Conservation (phyloP, 305 asterid genomes). For the Solanum hybrid region DNA sequence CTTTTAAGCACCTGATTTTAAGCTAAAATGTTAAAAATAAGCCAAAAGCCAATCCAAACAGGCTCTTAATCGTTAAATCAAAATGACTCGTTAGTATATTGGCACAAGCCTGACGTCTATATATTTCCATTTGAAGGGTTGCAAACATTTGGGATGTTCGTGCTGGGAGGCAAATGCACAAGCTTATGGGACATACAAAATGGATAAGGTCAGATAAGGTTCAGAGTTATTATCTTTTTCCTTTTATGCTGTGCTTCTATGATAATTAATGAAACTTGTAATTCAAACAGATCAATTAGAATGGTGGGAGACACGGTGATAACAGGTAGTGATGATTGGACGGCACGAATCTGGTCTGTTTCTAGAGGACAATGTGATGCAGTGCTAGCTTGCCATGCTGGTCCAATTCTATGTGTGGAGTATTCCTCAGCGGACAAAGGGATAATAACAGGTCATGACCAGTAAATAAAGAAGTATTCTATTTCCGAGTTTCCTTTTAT, state of each 20-base stretch:
- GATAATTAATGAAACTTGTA: slow-evolving; percentile 18
- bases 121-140: slow-evolving; percentile 37
- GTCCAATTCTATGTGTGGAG: slow-evolving; percentile 82
- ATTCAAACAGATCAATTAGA: slow-evolving; percentile 69
- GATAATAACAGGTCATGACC: slow-evolving; percentile 62
- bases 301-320: slow-evolving; percentile 89
- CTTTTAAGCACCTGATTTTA: neutral
- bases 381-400: slow-evolving; percentile 92
- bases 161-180: slow-evolving; percentile 85
- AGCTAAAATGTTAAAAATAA: neutral
- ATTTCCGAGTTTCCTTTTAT: neutral
- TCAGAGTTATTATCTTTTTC: neutral
- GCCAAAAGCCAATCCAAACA: neutral
- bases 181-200: slow-evolving; percentile 82
- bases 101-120: slow-evolving; percentile 19
- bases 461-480: neutral
- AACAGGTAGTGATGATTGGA: slow-evolving; percentile 99
- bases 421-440: slow-evolving; percentile 78
- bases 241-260: slow-evolving; percentile 8
- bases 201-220: slow-evolving; percentile 69
- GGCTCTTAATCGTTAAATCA: neutral
- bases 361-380: slow-evolving; percentile 90
- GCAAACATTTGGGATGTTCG: slow-evolving; percentile 94
- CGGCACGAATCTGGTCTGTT: slow-evolving; percentile 90
- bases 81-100: neutral